Conservation (phyloP, 192 early-diverging fungal species). For the Anaeromyces robustus region DNA sequence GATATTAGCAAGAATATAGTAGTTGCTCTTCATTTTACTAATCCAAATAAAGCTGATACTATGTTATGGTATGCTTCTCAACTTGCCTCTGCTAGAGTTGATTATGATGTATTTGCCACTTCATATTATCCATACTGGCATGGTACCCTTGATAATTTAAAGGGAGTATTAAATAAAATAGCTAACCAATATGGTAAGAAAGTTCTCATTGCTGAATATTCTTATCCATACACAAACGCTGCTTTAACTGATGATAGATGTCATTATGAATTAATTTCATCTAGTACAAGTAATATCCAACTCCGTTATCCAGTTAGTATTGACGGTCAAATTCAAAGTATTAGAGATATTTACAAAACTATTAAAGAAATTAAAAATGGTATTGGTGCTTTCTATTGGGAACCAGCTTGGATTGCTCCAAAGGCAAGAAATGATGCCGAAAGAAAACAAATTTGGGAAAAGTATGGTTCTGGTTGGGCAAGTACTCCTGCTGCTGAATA, state of each 20-base stretch:
- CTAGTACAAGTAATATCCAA: background rate
- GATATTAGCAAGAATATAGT: background rate
- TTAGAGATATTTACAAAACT: background rate
- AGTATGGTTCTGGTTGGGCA: background rate
- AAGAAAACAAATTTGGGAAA: background rate
- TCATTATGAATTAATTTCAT: background rate
- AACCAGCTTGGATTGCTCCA: background rate
- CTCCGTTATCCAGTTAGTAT: background rate
- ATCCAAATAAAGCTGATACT: background rate
- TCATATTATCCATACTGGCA: background rate
- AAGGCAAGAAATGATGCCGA: background rate
- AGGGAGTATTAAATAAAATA: background rate
- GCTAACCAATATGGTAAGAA: background rate
- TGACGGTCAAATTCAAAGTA: background rate
- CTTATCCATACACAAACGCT: background rate
- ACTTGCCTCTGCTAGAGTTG: background rate
- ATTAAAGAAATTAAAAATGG: background rate
- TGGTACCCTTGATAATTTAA: background rate
- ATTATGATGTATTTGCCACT: background rate
- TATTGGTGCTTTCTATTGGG: background rate
- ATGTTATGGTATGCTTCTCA: background rate
- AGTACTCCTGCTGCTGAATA: background rate
- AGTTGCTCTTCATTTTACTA: background rate
- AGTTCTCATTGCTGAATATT: background rate
- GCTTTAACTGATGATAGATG: background rate